A percentile compares a stretch with the other conserved stretches of the same genome.
Evolutionary conservation across 2,329 filamentous ascomycete species (phyloP).

Genomic region (Drechslerella coelobrocha): DNA sequence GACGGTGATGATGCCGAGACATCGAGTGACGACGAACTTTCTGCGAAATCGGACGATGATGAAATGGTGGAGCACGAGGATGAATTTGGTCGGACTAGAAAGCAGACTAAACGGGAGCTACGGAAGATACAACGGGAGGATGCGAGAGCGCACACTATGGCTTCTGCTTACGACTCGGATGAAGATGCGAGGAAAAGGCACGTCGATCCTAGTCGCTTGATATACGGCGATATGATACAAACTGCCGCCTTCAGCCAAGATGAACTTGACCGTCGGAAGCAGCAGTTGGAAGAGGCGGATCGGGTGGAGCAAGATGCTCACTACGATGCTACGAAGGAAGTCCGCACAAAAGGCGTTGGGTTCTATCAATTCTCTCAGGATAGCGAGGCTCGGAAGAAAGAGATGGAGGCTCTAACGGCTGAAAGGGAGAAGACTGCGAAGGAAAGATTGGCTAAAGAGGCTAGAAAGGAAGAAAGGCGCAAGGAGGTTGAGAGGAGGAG

Average conservation of each 20-base stretch:
- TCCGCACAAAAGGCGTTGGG: conserved; percentile 84
- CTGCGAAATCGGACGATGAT: conserved; percentile 59
- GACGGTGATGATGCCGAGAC: conserved; percentile 42
- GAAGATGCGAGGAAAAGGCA: conserved; percentile 50
- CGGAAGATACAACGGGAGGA: conserved; percentile 62
- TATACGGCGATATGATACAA: conserved; percentile 87
- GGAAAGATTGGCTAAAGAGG: conserved; percentile 66
- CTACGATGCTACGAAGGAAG: conserved; percentile 84
- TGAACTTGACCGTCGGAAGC: conserved; percentile 62
- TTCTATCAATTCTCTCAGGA: conserved; percentile 90
- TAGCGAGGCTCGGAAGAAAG: conserved; percentile 68
- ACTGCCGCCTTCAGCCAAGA: conserved; percentile 80
- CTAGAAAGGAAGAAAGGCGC: conserved; percentile 64
- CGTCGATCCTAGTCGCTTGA: conserved; percentile 67
- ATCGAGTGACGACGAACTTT: conserved; percentile 57
- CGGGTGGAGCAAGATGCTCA: conserved; percentile 79
- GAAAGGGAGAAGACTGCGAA: conserved; percentile 73
- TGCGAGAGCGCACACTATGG: conserved; percentile 26
- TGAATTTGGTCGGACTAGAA: conserved; percentile 85
- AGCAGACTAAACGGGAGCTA: conserved; percentile 72
- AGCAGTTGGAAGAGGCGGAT: conserved; percentile 79
- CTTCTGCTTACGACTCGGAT: conserved; percentile 39
- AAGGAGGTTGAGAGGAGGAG: conserved; percentile 60
- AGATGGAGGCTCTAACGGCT: conserved; percentile 77
- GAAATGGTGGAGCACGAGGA: conserved; percentile 86